Conservation (phyloP, 306 rosid species). For the Urtica urens region DNA sequence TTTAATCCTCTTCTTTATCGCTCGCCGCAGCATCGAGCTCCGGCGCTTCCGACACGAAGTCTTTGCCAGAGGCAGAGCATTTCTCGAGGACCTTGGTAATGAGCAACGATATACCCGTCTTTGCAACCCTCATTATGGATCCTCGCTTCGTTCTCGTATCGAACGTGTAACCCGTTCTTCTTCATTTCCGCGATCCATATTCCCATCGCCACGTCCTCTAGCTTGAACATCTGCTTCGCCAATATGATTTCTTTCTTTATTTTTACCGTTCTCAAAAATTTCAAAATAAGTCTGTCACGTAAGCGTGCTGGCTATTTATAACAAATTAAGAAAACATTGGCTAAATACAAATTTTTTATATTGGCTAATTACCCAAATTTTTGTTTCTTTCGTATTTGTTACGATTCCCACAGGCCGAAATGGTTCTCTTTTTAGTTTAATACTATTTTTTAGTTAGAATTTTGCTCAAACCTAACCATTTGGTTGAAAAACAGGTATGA, state of each 20-base stretch:
- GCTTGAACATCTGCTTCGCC: conserved; percentile 72
- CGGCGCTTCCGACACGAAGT: conserved; percentile 51
- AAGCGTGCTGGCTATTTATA: too few species aligned
- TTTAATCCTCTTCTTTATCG: conserved; percentile 15
- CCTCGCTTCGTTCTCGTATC: conserved; percentile 57
- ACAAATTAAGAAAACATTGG: background rate
- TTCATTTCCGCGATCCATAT: conserved; percentile 85
- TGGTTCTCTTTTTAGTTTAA: too few species aligned
- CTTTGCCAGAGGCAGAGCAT: conserved; percentile 95
- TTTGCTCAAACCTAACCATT: background rate
- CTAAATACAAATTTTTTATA: too few species aligned
- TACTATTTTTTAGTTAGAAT: too few species aligned
- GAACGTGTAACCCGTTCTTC: conserved; percentile 53
- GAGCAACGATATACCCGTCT: conserved; percentile 86
- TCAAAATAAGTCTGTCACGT: too few species aligned
- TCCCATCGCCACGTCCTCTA: conserved; percentile 99
- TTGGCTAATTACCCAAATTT: too few species aligned
- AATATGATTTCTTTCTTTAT: too few species aligned
- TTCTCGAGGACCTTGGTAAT: conserved; percentile 96
- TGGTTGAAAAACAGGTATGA: too few species aligned
- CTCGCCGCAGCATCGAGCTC: conserved; percentile 60
- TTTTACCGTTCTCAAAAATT: too few species aligned
- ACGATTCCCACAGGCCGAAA: too few species aligned
- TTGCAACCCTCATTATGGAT: conserved; percentile 66
- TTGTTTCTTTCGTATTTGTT: too few species aligned